A percentile compares a stretch with the other conserved stretches of the same genome.
Evolutionary conservation across 495 filamentous ascomycete genomes (phyloP).

Genomic region (Geoglossum glabrum): DNA sequence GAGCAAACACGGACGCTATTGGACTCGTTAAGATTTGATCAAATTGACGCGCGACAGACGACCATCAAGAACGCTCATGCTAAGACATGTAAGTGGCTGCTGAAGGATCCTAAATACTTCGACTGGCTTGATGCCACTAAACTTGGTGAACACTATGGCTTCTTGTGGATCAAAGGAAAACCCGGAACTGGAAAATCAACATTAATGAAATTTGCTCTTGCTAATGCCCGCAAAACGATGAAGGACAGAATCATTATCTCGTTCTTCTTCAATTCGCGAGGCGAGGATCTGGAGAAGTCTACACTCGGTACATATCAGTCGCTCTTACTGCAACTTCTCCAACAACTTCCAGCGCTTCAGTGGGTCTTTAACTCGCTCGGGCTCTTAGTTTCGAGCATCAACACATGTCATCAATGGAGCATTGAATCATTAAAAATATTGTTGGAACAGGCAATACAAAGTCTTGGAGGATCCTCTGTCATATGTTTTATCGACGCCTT

Average conservation of each 20-base stretch:
- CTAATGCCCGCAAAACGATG: slow-evolving; percentile 8
- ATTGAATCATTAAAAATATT: slow-evolving; percentile 14
- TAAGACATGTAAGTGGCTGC: slow-evolving; percentile 31
- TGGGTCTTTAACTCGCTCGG: slow-evolving; percentile 6
- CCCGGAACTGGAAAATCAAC: slow-evolving; percentile 35
- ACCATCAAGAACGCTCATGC: slow-evolving; percentile 20
- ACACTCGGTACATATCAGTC: slow-evolving; percentile 35
- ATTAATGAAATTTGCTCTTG: slow-evolving; percentile 27
- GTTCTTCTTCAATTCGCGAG: slow-evolving; percentile 34
- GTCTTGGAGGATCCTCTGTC: slow-evolving; percentile 10
- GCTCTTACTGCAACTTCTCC: slow-evolving; percentile 20
- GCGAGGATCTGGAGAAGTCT: slow-evolving; percentile 28
- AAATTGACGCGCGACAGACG: slow-evolving; percentile 21
- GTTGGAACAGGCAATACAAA: slow-evolving; percentile 15
- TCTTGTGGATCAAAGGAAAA: slow-evolving; percentile 39
- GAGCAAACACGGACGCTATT: slow-evolving; percentile 12
- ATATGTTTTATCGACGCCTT: slow-evolving; percentile 25
- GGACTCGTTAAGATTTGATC: slow-evolving; percentile 19
- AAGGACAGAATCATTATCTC: slow-evolving; percentile 16
- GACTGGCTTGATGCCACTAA: slow-evolving; percentile 25
- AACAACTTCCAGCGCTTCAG: slow-evolving; percentile 12
- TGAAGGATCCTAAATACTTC: slow-evolving; percentile 20
- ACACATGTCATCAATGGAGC: slow-evolving; percentile 9
- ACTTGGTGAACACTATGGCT: slow-evolving; percentile 23
- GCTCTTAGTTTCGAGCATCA: not conserved